Base-by-base conservation (phyloP, 2,329 filamentous ascomycete genomes). In the Trichoderma brevicompactum region DNA sequence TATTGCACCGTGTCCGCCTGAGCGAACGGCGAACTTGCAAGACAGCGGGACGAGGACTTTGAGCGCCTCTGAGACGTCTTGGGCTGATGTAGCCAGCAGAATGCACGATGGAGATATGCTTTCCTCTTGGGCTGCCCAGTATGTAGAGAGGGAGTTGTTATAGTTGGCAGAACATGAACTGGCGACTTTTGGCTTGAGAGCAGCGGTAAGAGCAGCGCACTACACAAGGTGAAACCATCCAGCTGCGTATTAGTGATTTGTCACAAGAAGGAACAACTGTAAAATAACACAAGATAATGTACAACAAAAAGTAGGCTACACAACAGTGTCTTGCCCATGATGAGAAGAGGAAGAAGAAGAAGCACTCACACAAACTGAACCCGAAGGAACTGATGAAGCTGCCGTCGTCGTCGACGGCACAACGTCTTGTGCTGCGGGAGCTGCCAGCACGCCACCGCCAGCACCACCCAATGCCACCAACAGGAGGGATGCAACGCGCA, bases 11-110 rank as follows among this genome's bases (percentile, higher is more conserved):
- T 79, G 77, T 2, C 79, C 77, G 40, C 79, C 78, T 15, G 74
- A 73, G 1, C 77, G 74, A 32, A 81, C 74, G 19, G 77, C 79
- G 65, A 80, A 81, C 5, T 72, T 69, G 54, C 76, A 77, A 9
- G 71, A 46, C 8, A 71, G 69, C 3, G 68, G 54, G 23, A 71
- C 69, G 0, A 81, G 70, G 3, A 75, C 70, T 50, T 74, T 76
- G 28, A 81, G 70, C 2, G 74, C 72, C 7, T 68, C 67, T 4
- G 79, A 75, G 8, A 80, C 77, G 65, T 82, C 78, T 5, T 74
- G 66, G 7, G 75, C 69, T 2, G 73, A 72, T 32, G 69, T 64
- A 2, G 77, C 77, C 52, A 76, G 67, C 7, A 73, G 74, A 67
- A 79, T 74, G 48, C 78, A 79, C 71, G 74, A 75, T 5, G 77